A percentile compares a stretch with the other conserved stretches of the same genome.
phyloP scores from a whole-genome alignment of 139 green algal species.

The Chlorella sp. region DNA sequence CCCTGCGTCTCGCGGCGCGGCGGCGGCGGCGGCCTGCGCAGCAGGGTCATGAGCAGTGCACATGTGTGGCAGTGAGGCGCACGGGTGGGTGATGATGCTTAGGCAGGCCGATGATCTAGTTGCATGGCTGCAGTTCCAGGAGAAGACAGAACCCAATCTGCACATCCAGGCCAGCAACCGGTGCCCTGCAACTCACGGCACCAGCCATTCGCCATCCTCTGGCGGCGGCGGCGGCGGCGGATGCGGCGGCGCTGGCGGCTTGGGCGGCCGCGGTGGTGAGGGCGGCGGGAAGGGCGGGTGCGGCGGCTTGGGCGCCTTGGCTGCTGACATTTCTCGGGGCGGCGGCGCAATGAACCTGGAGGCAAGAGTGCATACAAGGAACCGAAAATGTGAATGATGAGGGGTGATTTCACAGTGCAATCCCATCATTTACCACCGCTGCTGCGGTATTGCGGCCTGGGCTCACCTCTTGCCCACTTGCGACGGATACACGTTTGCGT shows the following conservation, averaged over 20 bases:
- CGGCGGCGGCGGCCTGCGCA: conserved; percentile 22
- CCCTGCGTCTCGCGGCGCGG: not conserved
- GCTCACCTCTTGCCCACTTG: conserved; percentile 24
- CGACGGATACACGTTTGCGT: not conserved
- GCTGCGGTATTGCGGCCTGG: too few species aligned
- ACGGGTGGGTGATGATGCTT: not conserved
- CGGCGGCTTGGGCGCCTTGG: not conserved
- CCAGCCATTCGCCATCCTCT: too few species aligned
- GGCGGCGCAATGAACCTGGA: too few species aligned
- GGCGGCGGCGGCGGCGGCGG: conserved; percentile 13
- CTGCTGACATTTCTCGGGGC: too few species aligned
- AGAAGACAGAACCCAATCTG: too few species aligned
- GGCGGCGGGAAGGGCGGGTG: conserved; percentile 10
- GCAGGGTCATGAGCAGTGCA: not conserved
- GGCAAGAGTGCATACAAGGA: too few species aligned
- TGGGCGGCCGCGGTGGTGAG: not conserved
- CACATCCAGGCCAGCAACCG: not conserved
- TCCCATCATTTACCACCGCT: too few species aligned
- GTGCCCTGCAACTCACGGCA: conserved; percentile 6
- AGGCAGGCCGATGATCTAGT: too few species aligned
- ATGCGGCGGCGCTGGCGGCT: not conserved
- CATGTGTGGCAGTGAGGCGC: not conserved
- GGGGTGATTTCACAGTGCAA: too few species aligned
- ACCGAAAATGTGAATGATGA: too few species aligned
- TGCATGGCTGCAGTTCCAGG: too few species aligned